Base-by-base conservation (phyloP, 495 filamentous ascomycete species). In the Rhypophila decipiens region DNA sequence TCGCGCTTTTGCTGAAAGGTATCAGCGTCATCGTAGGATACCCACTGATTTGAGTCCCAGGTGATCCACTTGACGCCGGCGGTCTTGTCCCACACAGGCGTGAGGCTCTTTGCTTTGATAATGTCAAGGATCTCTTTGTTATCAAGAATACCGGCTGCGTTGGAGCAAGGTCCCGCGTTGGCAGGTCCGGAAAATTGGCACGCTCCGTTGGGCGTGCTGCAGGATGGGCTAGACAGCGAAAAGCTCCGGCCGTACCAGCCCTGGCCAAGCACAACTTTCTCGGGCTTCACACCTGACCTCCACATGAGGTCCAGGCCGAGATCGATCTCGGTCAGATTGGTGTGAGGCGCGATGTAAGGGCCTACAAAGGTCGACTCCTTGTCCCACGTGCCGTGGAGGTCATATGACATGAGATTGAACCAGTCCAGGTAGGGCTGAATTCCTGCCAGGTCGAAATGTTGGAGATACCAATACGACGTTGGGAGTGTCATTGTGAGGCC, bases 381-480 rank as follows among this genome's bases (percentile, higher is more conserved):
- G 29, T 64, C 57, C 53, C 61, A 64, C 2, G 39, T 44, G 2
- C 65, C 60, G 39, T 64, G 67, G 2, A 77, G 39, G 53, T 78
- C 73, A 47, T 80, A 81, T 0, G 56, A 60, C 78, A 84, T 82
- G 13, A 80, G 9, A 47, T 81, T 80, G 41, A 75, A 73, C 68
- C 71, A 82, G 53, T 79, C 73, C 3, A 77, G 56, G 23, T 47
- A 8, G 10, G 41, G 7, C 22, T 69, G 49, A 7, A 79, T 52
- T 0, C 24, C 39, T 1, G 49, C 44, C 15, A 81, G 21, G 46
- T 83, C 72, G 49, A 82, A 82, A 35, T 66, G 49, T 22, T 67
- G 69, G 0, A 83, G 52, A 55, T 83, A 83, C 77, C 77, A 79
- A 46, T 72, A 80, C 0, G 57, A 66, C 0, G 71, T 46, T 3